A percentile compares a stretch with the other conserved stretches of the same genome.
Evolutionary conservation across 208 protist genomes (phyloP).

Genomic region (Trypanosoma brucei): DNA sequence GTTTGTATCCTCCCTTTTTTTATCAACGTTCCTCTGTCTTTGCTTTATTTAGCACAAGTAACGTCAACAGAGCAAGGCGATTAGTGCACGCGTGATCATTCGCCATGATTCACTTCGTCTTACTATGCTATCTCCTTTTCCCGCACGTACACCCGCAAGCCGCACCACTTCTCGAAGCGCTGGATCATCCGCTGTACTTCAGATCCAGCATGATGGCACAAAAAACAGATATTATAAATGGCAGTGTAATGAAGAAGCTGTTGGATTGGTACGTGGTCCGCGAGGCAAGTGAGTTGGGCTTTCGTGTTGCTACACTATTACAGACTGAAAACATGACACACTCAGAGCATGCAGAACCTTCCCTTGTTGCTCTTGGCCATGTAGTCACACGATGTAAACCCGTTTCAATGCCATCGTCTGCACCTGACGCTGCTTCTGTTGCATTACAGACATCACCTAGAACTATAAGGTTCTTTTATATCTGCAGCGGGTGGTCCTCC

Average conservation of each 20-base stretch:
- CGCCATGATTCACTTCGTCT: neutral
- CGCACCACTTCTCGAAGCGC: constrained; percentile 13
- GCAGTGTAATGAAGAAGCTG: constrained; percentile 10
- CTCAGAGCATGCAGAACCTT: constrained; percentile 6
- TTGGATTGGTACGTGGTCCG: constrained; percentile 21
- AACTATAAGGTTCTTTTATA: constrained; percentile 14
- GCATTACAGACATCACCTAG: neutral
- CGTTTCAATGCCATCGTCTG: neutral
- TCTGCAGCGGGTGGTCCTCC: constrained; percentile 5
- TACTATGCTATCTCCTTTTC: neutral
- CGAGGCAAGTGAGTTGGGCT: constrained; percentile 3
- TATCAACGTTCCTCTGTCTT: no score
- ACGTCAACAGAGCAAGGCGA: no score
- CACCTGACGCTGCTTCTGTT: neutral
- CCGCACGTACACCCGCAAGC: neutral
- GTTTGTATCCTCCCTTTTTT: no score
- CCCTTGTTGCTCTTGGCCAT: constrained; percentile 10
- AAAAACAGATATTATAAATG: constrained; percentile 1
- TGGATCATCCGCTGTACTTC: constrained; percentile 8
- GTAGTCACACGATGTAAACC: constrained; percentile 7
- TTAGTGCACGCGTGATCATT: no score
- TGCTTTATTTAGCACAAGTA: no score
- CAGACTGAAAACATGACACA: neutral
- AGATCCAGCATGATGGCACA: constrained; percentile 2
- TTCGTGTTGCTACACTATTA: constrained; percentile 19